Base-by-base conservation (phyloP, 2,329 filamentous ascomycete species). In the Emmonsiellopsis sp. region DNA sequence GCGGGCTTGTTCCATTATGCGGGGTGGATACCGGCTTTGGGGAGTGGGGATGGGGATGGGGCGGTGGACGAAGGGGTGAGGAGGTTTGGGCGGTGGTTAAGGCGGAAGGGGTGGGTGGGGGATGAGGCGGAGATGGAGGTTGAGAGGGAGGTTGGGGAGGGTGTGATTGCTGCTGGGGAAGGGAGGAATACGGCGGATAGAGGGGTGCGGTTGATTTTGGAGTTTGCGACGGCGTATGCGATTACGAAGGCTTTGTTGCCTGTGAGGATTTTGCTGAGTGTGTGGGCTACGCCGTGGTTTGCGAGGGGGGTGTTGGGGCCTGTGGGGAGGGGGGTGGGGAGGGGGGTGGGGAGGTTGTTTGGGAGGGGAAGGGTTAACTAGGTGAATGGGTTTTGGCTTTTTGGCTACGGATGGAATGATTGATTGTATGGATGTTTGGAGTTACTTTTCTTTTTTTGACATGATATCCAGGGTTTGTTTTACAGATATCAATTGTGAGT, bases 271-370 rank as follows among this genome's bases (percentile, higher is more conserved):
- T 73, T 85, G 30, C 70, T 82, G 6, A 95, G 91, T 71, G 79
- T 94, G 3, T 95, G 87, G 89, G 86, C 81, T 11, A 95, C 93
- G 46, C 93, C 93, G 3, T 94, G 89, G 86, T 94, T 97, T 76
- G 91, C 91, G 1, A 79, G 84, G 43, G 73, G 80, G 20, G 73
- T 87, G 40, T 70, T 86, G 10, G 64, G 74, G 37, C 79, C 78
- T 1, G 53, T 78, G 32, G 69, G 69, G 32, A 73, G 65, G 45
- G 60, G 65, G 31, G 58, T 75, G 2, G 67, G 63, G 56, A 66
- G 65, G 37, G 13, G 65, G 31, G 58, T 75, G 2, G 67, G 63
- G 56, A 66, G 65, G 37, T 11, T 75, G 8, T 72, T 79, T 56
- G 57, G 65, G 35, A 69, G 61, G 61, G 58, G 49, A 58, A 43